These are phyloP conservation scores for Pseudotsuga menziesii DNA, from an alignment of 75 land plant species.

Conservation along the genomic window DNA sequence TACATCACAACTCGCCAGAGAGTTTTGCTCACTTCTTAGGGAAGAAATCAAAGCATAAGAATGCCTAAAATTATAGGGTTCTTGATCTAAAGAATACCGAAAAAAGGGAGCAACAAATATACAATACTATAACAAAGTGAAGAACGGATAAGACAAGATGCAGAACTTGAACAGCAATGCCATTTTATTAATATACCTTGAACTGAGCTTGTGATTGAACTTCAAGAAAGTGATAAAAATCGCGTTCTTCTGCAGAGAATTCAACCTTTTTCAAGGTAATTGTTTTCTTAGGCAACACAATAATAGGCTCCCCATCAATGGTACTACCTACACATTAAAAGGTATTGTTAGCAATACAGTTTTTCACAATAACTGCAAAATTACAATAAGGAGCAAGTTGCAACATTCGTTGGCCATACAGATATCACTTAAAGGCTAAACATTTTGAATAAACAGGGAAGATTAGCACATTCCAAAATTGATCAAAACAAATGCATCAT, in stretches of 20 bases:
- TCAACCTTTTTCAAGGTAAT: constrained; percentile 61
- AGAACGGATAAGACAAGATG: neutral
- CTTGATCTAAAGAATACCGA: neutral
- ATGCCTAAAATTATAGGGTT: neutral
- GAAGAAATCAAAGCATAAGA: neutral
- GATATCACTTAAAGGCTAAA: neutral
- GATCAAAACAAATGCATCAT: neutral
- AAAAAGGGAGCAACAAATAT: neutral
- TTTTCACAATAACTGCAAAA: neutral
- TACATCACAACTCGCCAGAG: neutral
- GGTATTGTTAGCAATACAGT: neutral
- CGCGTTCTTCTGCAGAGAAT: constrained; percentile 81
- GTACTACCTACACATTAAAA: constrained; percentile 44
- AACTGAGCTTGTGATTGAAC: constrained; percentile 73
- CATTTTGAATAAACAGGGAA: neutral
- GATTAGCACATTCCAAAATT: neutral
- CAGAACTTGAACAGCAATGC: neutral
- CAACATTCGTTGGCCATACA: neutral
- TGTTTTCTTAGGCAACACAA: constrained; percentile 72
- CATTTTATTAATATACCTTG: constrained; percentile 47
- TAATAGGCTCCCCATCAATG: constrained; percentile 89
- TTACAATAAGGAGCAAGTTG: neutral
- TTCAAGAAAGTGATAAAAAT: constrained; percentile 74
- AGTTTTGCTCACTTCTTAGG: neutral
- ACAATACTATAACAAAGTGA: neutral